phyloP scores from a whole-genome alignment of 2,329 filamentous ascomycete genomes.

The Colletotrichum camelliae region DNA sequence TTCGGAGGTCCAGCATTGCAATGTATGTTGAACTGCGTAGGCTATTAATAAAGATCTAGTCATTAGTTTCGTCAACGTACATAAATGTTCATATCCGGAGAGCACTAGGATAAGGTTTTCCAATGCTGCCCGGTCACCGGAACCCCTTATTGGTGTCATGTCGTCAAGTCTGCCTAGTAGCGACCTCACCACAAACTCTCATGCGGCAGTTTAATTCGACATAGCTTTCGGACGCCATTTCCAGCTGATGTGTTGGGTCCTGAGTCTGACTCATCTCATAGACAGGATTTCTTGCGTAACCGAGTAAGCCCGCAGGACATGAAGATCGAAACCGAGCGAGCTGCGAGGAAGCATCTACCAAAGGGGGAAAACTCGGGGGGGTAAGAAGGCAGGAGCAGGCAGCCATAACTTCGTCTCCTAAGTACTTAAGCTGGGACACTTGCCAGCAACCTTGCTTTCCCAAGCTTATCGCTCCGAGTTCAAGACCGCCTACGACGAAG shows the following conservation, averaged over 20 bases:
- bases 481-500: not conserved
- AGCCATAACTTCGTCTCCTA: not conserved
- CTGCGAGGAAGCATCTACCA: not conserved
- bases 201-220: not conserved
- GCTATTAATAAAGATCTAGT: slow-evolving; percentile 17
- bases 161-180: not conserved
- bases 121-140: not conserved
- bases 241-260: not conserved
- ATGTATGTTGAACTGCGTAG: slow-evolving; percentile 13
- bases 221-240: not conserved
- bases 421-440: not conserved
- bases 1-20: slow-evolving; percentile 2
- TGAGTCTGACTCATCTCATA: not conserved
- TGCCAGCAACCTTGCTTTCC: not conserved
- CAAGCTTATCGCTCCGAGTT: not conserved
- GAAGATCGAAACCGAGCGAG: not conserved
- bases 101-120: not conserved
- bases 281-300: not conserved
- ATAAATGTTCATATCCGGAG: not conserved
- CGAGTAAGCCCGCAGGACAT: not conserved
- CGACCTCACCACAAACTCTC: not conserved
- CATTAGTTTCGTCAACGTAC: slow-evolving; percentile 8
- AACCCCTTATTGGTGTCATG: not conserved
- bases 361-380: too few species aligned
- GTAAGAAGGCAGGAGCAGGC: not conserved